Percentiles rank a stretch among this genome's conserved stretches.
These are phyloP conservation scores for Phycomyces blakesleeanus DNA, from an alignment of 192 early-diverging fungal genomes.

Conservation along the genomic window DNA sequence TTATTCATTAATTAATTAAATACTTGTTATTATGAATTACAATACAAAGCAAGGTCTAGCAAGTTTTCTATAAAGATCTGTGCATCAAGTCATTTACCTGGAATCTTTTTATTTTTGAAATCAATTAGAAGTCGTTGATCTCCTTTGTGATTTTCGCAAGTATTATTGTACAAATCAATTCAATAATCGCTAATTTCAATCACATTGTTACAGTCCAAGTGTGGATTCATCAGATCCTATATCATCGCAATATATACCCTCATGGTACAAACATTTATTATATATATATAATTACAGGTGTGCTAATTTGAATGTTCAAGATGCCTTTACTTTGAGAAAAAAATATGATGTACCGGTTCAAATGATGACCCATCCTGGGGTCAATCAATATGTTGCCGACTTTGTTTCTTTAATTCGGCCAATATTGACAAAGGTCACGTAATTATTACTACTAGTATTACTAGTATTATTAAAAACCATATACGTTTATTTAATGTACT, in stretches of 20 bases:
- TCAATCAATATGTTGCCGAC: constrained; percentile 44
- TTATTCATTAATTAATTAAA: too few relatives aligned
- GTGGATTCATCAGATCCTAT: constrained; percentile 23
- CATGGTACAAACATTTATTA: not conserved
- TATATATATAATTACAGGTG: not conserved
- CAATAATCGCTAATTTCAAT: too few relatives aligned
- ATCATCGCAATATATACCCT: constrained; percentile 16
- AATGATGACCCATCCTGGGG: constrained; percentile 46
- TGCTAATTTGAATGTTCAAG: not conserved
- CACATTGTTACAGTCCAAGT: constrained; percentile 8
- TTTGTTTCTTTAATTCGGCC: constrained; percentile 38
- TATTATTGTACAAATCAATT: not conserved
- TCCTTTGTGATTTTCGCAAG: constrained; percentile 16
- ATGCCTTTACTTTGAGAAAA: constrained; percentile 40
- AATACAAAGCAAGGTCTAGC: too few relatives aligned
- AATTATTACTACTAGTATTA: not conserved
- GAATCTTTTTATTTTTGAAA: too few relatives aligned
- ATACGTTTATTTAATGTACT: too few relatives aligned
- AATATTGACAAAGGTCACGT: constrained; percentile 37
- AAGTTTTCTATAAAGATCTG: too few relatives aligned
- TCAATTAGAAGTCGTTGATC: constrained; percentile 1
- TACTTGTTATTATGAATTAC: too few relatives aligned
- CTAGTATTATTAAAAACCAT: too few relatives aligned
- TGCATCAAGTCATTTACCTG: too few relatives aligned
- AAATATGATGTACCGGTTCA: constrained; percentile 49